Conservation (phyloP, 768 basidiomycete species). For the Pholiota conissans region DNA sequence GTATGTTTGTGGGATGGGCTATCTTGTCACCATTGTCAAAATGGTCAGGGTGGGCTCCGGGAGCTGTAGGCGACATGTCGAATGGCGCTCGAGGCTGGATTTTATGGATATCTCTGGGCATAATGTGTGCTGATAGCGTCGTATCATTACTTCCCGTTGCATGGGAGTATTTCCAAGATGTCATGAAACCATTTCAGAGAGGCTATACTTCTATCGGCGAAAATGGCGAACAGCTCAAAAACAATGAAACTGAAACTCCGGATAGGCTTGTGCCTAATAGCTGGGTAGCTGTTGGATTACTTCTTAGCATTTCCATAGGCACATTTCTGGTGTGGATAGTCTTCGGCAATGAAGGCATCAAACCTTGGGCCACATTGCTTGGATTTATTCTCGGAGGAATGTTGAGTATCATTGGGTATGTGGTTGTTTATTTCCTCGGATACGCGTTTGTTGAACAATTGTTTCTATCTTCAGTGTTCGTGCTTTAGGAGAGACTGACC, state of each 20-base stretch:
- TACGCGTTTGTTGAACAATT: background rate
- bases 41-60: conserved; percentile 87
- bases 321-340: conserved; percentile 84
- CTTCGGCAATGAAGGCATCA: conserved; percentile 90
- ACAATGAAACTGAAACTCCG: conserved; percentile 72
- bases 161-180: conserved; percentile 46
- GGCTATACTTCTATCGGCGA: conserved; percentile 23
- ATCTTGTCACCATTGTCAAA: conserved; percentile 89
- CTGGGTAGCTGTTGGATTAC: conserved; percentile 78
- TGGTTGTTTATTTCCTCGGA: background rate
- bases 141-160: conserved; percentile 82
- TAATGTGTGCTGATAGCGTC: conserved; percentile 93
- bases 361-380: conserved; percentile 90
- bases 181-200: conserved; percentile 25
- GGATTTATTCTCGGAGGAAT: conserved; percentile 83
- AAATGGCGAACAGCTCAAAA: conserved; percentile 29
- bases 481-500: conserved; percentile 93
- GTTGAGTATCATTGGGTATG: conserved; percentile 80
- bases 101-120: conserved; percentile 92
- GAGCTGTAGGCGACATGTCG: conserved; percentile 84
- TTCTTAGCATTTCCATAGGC: conserved; percentile 61
- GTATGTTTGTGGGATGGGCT: conserved; percentile 97
- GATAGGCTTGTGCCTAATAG: conserved; percentile 77
- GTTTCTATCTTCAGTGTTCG: conserved; percentile 59
- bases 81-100: conserved; percentile 94